These are phyloP conservation scores for Chaetomium sp. DNA, from an alignment of 2,329 filamentous ascomycete genomes.

Conservation along the genomic window DNA sequence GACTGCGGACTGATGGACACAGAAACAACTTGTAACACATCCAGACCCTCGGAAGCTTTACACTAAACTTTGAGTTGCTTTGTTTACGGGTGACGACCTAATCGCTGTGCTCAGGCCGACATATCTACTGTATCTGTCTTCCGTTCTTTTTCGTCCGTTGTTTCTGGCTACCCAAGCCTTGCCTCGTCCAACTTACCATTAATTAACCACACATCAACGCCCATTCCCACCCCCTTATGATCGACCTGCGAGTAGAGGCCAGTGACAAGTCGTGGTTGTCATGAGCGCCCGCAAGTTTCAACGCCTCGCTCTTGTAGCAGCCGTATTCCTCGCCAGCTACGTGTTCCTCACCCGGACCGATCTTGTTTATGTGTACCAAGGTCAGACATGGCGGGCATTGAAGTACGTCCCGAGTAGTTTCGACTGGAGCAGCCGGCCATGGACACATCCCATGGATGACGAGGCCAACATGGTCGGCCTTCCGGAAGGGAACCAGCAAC, in stretches of 20 bases:
- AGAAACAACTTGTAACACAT: no score
- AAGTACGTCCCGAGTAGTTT: constrained; percentile 25
- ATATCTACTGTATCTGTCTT: no score
- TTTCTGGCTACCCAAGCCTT: no score
- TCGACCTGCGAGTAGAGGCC: not conserved
- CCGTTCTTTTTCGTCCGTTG: no score
- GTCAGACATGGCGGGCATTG: constrained; percentile 8
- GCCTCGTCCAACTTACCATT: no score
- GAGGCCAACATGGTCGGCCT: constrained; percentile 19
- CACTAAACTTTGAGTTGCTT: no score
- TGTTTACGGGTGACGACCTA: no score
- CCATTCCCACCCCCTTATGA: no score
- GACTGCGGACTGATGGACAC: no score
- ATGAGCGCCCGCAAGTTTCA: constrained; percentile 16
- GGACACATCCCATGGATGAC: constrained; percentile 22
- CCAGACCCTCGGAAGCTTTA: no score
- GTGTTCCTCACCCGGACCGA: constrained; percentile 13
- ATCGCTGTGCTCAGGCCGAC: no score
- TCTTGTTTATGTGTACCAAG: not conserved
- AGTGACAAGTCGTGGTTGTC: constrained; percentile 16
- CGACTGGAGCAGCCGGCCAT: constrained; percentile 26
- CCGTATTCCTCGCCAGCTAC: constrained; percentile 18
- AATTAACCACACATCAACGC: no score
- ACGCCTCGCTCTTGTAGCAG: constrained; percentile 17
- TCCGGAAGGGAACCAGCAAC: constrained; percentile 30